Base-by-base conservation (phyloP, 1,284 basidiomycete species). In the Neonothopanus nambi region DNA sequence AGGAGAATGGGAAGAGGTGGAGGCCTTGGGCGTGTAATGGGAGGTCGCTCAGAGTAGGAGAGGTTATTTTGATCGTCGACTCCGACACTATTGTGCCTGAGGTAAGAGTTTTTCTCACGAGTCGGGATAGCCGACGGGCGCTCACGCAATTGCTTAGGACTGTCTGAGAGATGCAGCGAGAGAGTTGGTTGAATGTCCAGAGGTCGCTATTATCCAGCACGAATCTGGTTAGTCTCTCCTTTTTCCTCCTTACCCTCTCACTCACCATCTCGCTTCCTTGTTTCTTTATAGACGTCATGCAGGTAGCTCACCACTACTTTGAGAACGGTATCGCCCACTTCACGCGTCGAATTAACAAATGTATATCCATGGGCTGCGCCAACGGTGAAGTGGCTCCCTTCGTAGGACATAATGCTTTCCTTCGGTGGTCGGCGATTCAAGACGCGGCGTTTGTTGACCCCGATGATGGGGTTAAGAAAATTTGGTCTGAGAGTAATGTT, bases 391-490 rank as follows among this genome's bases (percentile, higher is more conserved):
- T 88, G 24, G 88, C 91, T 1, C 91, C 91, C 1, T 93, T 93
- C 63, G 89, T 94, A 57, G 92, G 92, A 0, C 92, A 94, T 69
- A 93, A 94, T 56, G 91, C 91, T 1, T 93, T 93, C 72, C 73
- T 94, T 33, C 82, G 91, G 13, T 94, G 92, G 91, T 80, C 80
- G 5, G 91, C 91, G 1, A 71, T 93, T 6, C 91, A 94, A 65
- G 91, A 93, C 54, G 87, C 84, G 2, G 78, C 85, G 7, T 89
- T 88, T 58, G 66, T 87, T 40, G 91, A 93, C 60, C 67, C 70
- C 6, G 82, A 76, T 17, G 87, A 90, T 61, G 79, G 79, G 1
- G 65, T 78, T 54, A 79, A 76, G 63, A 91, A 91, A 74, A 83
- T 90, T 51, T 95, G 92, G 92, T 89, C 85, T 2, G 90, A 93